Evolutionary conservation across 2,329 filamentous ascomycete species (phyloP).

Genomic region (Pseudocercospora crystallina): DNA sequence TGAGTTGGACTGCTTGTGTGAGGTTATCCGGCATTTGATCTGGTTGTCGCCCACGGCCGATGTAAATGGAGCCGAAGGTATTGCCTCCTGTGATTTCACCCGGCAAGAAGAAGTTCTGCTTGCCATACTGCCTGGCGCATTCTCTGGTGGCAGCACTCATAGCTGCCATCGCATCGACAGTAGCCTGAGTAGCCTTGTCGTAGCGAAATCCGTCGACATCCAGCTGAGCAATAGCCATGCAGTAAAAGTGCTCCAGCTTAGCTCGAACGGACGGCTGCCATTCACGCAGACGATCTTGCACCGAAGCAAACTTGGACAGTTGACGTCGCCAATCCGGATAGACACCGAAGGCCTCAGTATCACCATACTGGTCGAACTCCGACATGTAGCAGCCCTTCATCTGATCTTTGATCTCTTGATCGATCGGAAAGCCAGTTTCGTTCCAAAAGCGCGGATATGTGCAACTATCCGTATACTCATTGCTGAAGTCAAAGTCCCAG

Average conservation of each 20-base stretch:
- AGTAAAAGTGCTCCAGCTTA: slow-evolving; percentile 59
- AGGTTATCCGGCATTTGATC: slow-evolving; percentile 50
- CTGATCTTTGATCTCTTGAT: slow-evolving; percentile 42
- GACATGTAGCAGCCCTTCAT: slow-evolving; percentile 58
- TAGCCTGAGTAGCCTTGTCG: slow-evolving; percentile 63
- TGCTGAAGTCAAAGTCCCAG: slow-evolving; percentile 56
- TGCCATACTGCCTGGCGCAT: slow-evolving; percentile 57
- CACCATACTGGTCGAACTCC: slow-evolving; percentile 63
- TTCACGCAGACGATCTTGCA: slow-evolving; percentile 64
- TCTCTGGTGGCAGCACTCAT: slow-evolving; percentile 56
- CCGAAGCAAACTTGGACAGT: slow-evolving; percentile 62
- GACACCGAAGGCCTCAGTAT: slow-evolving; percentile 61
- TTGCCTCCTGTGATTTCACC: slow-evolving; percentile 63
- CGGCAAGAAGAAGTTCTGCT: slow-evolving; percentile 61
- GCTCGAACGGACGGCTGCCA: slow-evolving; percentile 59
- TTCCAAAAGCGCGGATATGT: slow-evolving; percentile 62
- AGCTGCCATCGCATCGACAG: slow-evolving; percentile 58
- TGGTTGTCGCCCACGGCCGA: slow-evolving; percentile 61
- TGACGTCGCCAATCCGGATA: slow-evolving; percentile 62
- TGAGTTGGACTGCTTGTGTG: slow-evolving; percentile 49
- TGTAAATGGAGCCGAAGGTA: slow-evolving; percentile 57
- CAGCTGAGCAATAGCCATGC: slow-evolving; percentile 58
- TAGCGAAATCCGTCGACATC: slow-evolving; percentile 65
- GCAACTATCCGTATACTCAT: slow-evolving; percentile 49
- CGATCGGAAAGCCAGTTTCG: slow-evolving; percentile 55